Evolutionary conservation across 805 yeast species (phyloP).

Genomic region (Ogataea neopini): DNA sequence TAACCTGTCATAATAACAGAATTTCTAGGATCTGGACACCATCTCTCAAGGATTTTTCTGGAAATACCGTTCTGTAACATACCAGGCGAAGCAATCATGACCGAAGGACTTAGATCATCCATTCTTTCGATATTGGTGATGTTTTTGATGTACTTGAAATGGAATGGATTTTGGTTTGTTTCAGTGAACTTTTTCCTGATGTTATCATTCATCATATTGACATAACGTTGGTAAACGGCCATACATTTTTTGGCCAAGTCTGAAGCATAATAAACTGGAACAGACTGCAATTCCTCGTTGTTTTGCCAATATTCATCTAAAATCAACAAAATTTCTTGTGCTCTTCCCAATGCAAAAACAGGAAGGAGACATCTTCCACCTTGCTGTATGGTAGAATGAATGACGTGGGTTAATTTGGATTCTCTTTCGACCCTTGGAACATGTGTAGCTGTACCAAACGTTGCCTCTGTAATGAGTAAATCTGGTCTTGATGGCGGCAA

Average conservation of each 20-base stretch:
- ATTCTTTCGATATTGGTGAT: slow-evolving; percentile 78
- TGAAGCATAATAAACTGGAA: slow-evolving; percentile 89
- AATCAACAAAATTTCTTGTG: slow-evolving; percentile 88
- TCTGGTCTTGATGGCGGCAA: slow-evolving; percentile 88
- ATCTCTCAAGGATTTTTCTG: slow-evolving; percentile 83
- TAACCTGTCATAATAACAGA: slow-evolving; percentile 91
- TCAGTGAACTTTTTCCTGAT: slow-evolving; percentile 75
- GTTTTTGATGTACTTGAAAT: slow-evolving; percentile 80
- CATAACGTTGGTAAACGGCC: slow-evolving; percentile 95
- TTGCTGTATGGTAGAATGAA: slow-evolving; percentile 78
- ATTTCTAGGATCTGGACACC: slow-evolving; percentile 97
- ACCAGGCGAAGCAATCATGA: slow-evolving; percentile 96
- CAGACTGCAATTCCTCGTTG: slow-evolving; percentile 77
- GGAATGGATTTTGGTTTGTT: slow-evolving; percentile 84
- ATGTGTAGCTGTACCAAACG: slow-evolving; percentile 97
- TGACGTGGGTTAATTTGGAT: slow-evolving; percentile 70
- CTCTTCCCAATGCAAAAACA: slow-evolving; percentile 94
- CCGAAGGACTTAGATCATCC: slow-evolving; percentile 94
- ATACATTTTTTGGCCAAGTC: slow-evolving; percentile 92
- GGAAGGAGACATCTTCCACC: slow-evolving; percentile 95
- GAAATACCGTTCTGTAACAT: slow-evolving; percentile 97
- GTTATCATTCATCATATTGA: slow-evolving; percentile 95
- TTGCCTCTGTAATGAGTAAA: slow-evolving; percentile 87
- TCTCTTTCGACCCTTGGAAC: slow-evolving; percentile 89
- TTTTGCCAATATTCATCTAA: slow-evolving; percentile 93